Evolutionary conservation across 2,329 filamentous ascomycete genomes (phyloP).

Genomic region (Botrytis porri): DNA sequence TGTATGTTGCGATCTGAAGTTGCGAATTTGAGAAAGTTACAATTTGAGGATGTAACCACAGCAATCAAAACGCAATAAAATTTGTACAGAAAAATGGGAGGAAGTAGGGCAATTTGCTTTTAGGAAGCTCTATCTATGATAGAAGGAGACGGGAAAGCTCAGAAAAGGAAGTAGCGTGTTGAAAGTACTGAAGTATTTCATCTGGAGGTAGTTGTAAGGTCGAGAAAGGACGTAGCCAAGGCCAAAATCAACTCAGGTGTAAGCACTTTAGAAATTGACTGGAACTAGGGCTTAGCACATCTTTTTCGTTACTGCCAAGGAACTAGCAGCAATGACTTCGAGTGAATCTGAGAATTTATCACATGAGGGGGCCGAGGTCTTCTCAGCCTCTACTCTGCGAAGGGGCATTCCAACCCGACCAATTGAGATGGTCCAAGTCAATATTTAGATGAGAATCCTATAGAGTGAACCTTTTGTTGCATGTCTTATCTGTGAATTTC

Average conservation of each 20-base stretch:
- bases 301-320: neutral
- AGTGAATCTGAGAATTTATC: constrained; percentile 2
- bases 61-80: neutral
- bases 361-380: neutral
- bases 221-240: neutral
- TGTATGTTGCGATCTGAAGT: neutral
- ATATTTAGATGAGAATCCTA: neutral
- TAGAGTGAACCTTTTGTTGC: neutral
- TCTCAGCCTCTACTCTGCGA: neutral
- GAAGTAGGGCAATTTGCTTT: neutral
- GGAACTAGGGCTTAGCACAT: neutral
- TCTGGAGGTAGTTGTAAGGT: neutral
- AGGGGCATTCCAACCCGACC: no score
- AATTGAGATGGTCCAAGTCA: neutral
- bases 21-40: neutral
- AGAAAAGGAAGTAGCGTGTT: constrained; percentile 2
- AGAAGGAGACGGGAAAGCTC: neutral
- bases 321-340: neutral
- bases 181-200: neutral
- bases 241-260: neutral
- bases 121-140: constrained; percentile 8
- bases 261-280: neutral
- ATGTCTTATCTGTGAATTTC: neutral
- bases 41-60: neutral
- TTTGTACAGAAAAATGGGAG: neutral